These are phyloP conservation scores for Xylaria sp. DNA, from an alignment of 2,329 filamentous ascomycete genomes.

Conservation along the genomic window DNA sequence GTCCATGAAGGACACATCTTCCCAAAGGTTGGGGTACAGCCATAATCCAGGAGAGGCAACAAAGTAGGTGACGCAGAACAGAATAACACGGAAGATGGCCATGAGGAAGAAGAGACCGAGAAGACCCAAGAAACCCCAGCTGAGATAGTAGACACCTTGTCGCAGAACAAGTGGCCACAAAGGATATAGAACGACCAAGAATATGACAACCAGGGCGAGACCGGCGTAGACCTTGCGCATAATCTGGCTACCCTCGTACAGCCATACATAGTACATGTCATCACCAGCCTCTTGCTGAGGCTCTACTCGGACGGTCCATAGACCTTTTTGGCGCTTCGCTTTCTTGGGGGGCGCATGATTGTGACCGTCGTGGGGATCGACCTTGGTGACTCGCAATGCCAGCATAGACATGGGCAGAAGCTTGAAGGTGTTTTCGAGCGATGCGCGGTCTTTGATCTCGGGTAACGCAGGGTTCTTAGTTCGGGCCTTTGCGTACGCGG, in stretches of 20 bases:
- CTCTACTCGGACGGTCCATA: conserved; percentile 96
- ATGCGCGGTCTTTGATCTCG: conserved; percentile 85
- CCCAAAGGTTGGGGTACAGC: conserved; percentile 97
- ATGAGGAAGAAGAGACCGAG: conserved; percentile 96
- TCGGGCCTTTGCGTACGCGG: conserved; percentile 87
- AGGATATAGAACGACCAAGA: conserved; percentile 92
- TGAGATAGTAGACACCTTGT: conserved; percentile 96
- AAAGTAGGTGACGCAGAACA: conserved; percentile 95
- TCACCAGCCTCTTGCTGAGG: conserved; percentile 91
- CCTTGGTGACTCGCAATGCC: conserved; percentile 86
- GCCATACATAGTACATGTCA: conserved; percentile 94
- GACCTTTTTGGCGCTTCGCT: conserved; percentile 90
- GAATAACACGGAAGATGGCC: conserved; percentile 94
- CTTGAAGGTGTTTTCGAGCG: conserved; percentile 94
- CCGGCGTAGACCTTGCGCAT: conserved; percentile 92
- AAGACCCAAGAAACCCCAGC: conserved; percentile 89
- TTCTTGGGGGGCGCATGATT: conserved; percentile 72
- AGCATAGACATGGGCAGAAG: conserved; percentile 93
- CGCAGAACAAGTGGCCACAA: conserved; percentile 93
- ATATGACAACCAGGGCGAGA: conserved; percentile 83
- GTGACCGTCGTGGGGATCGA: conserved; percentile 80
- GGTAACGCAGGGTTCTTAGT: conserved; percentile 91
- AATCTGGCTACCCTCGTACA: conserved; percentile 93
- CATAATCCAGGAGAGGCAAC: conserved; percentile 86
- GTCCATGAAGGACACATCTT: conserved; percentile 98